Evolutionary conservation across 306 rosid species (phyloP), one percentile per base, ranked within the genome.

Genomic region (Cicer yamashitae): DNA sequence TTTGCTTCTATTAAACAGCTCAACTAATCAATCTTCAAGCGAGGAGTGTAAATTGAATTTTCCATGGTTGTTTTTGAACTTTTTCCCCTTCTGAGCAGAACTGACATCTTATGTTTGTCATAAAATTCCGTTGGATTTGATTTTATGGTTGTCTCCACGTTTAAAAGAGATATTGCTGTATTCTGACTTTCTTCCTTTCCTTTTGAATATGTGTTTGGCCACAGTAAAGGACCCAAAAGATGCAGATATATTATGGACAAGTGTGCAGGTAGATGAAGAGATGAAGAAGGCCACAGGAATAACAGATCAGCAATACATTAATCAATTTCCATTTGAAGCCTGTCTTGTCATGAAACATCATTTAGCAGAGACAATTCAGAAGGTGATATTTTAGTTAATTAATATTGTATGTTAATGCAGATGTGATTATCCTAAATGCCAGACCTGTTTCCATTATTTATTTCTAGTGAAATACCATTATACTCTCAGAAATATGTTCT

Each of bases 261-360:
- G 98, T 72, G 52, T 73, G 59, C 98, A 91, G 84, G 87, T 94
- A 66, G 97, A 94, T 70, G 97, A 91, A 85, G 96, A 90, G 41
- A 82, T 70, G 84, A 94, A 86, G 88, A 91, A 87, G 72, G 96
- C 89, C 63, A 45, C 86, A 0, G 96, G 98, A 61, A 86, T 94
- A 77, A 91, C 89, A 15, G 97, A 90, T 73, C 85, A 78, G 64
- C 98, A 94, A 71, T 94, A 81, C 57, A 45, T 94, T 54, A 91
- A 94, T 82, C 98, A 94, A 80, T 94, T 90, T 82, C 97, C 98
- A 59, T 90, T 88, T 69, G 96, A 94, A 89, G 96, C 98, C 60
- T 88, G 96, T 87, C 86, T 94, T 62, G 98, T 94, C 79, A 94
- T 94, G 97, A 94, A 94, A 79, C 97, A 94, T 87, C 94, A 94